These are phyloP conservation scores for Adansonia digitata DNA, from an alignment of 345 rosid species.

Conservation along the genomic window DNA sequence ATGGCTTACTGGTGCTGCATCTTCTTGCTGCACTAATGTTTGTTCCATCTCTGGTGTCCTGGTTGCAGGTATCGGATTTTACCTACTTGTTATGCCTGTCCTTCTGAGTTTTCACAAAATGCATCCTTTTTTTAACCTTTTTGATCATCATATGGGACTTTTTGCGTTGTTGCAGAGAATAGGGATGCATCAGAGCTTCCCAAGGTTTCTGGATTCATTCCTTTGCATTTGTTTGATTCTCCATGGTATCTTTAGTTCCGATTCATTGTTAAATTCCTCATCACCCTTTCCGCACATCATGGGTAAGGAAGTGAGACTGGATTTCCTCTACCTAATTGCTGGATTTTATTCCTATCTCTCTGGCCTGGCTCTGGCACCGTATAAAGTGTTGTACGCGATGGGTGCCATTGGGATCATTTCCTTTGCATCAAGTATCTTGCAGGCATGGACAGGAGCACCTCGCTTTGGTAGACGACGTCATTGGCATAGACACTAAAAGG, in stretches of 20 bases:
- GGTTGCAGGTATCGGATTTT: constrained; percentile 69
- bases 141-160: background rate
- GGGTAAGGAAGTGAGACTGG: constrained; percentile 11
- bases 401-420: constrained; percentile 64
- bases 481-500: constrained; percentile 65
- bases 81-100: background rate
- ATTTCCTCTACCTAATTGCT: constrained; percentile 31
- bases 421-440: constrained; percentile 40
- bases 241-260: constrained; percentile 8
- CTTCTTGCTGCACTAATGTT: constrained; percentile 79
- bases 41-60: constrained; percentile 80
- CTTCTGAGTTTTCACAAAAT: background rate
- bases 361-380: constrained; percentile 75
- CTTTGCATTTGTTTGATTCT: constrained; percentile 6
- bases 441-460: constrained; percentile 48
- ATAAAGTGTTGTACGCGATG: constrained; percentile 68
- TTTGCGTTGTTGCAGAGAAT: constrained; percentile 57
- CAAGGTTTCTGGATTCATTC: constrained; percentile 10
- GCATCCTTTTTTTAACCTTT: background rate
- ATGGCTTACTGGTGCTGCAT: constrained; percentile 78
- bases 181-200: constrained; percentile 55
- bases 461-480: constrained; percentile 57
- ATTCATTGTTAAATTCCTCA: background rate
- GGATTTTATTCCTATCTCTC: constrained; percentile 66
- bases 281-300: background rate